Base-by-base conservation (phyloP, 1,284 basidiomycete species). In the Moniliophthora roreri region DNA sequence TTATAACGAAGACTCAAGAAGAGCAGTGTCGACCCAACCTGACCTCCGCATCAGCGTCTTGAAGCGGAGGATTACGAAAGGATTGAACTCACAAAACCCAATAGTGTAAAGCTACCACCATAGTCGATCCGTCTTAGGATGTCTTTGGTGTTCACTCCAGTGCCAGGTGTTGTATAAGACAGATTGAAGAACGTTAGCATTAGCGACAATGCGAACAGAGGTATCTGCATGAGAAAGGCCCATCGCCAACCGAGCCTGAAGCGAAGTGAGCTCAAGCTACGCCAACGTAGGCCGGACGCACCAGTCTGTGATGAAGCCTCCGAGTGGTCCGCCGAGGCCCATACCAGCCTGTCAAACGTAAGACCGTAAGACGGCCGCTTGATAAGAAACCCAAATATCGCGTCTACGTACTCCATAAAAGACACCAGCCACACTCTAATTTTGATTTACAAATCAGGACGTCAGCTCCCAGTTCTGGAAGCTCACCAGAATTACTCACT, bases 1-100 rank as follows among this genome's bases (percentile, higher is more conserved):
- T 85, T 89, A 67, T 77, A 91, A 51, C 79, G 78, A 52, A 77
- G 79, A 56, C 84, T 87, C 34, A 91, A 74, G 64, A 91, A 89
- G 32, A 82, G 58, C 18, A 91, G 73, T 45, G 82, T 72, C 1
- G 83, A 81, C 18, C 82, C 80, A 24, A 89, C 82, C 87, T 89
- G 58, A 10, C 7, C 26, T 23, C 9, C 9, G 20, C 20, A 42
- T 56, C 41, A 34, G 16, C 23, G 16, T 24, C 37, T 38, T 21
- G 15, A 28, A 9, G 39, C 23, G 11, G 32, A 13, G 34, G n/a
- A 20, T 26, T 18, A 21, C 15, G 4, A 20, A 10, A 15, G 35
- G 24, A 50, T 16, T 26, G 38, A 47, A 36, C 77, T 62, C 59
- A 89, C 87, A 4, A 80, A 70, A 51, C 77, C 65, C 26, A 91